Base-by-base conservation (phyloP, 2,329 filamentous ascomycete species). In the Passalora sequoiae region DNA sequence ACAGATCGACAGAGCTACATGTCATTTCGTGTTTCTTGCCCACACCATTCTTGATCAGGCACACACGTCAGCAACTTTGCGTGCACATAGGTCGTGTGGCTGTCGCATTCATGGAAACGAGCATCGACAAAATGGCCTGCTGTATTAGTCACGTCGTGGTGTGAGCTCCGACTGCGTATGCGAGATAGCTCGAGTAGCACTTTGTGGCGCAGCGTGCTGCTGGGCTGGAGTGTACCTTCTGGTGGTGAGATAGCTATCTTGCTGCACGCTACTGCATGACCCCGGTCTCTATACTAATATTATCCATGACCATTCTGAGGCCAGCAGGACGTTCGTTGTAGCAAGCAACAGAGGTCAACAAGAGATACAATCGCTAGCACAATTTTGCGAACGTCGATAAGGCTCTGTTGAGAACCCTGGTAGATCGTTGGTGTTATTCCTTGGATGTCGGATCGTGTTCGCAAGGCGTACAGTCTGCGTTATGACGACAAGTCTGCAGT, bases 1-100 rank as follows among this genome's bases (percentile, higher is more conserved):
- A 17, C 36, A 30, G 37, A 45, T 45, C 43, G 30, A 27, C 43
- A 40, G 37, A 28, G 43, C 37, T 27, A 12, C 21, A 4, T 9
- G n/a, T n/a, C 21, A 7, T 3, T 27, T 31, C 19, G 33, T 21
- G 35, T 33, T 38, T 38, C 36, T 28, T 19, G 30, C 12, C 15
- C 4, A 19, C n/a, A n/a, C n/a, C n/a, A n/a, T n/a, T n/a, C n/a
- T n/a, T n/a, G n/a, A n/a, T n/a, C n/a, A n/a, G n/a, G n/a, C n/a
- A n/a, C n/a, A n/a, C n/a, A n/a, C n/a, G n/a, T n/a, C n/a, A n/a
- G n/a, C n/a, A n/a, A n/a, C n/a, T n/a, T n/a, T n/a, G n/a, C n/a
- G n/a, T n/a, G n/a, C n/a, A n/a, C n/a, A n/a, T n/a, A n/a, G n/a
- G n/a, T n/a, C n/a, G n/a, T n/a, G n/a, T n/a, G n/a, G n/a, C n/a